A percentile compares a stretch with the other conserved stretches of the same genome.
These are phyloP conservation scores for Ceratocystiopsis brevicomis DNA, from an alignment of 2,329 filamentous ascomycete genomes.

Conservation along the genomic window DNA sequence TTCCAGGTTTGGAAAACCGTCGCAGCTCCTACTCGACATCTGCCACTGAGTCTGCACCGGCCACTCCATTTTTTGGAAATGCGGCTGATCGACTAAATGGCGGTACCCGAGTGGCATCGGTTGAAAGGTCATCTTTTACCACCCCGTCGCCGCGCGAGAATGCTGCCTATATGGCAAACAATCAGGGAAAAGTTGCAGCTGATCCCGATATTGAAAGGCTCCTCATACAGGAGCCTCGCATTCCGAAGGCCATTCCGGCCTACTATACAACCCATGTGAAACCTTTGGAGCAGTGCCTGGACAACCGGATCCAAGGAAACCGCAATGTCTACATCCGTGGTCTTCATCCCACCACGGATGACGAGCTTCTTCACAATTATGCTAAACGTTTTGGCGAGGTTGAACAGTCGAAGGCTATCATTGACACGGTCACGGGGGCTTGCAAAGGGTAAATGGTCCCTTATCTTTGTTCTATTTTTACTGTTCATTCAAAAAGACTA, in stretches of 20 bases:
- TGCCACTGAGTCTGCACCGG: slow-evolving; percentile 41
- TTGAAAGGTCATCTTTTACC: slow-evolving; percentile 44
- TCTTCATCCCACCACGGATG: slow-evolving; percentile 84
- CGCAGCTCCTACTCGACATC: slow-evolving; percentile 46
- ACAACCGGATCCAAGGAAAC: slow-evolving; percentile 79
- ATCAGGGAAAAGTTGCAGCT: slow-evolving; percentile 21
- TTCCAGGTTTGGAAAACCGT: slow-evolving; percentile 45
- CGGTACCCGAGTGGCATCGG: slow-evolving; percentile 34
- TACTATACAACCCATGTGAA: slow-evolving; percentile 74
- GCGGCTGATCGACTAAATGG: slow-evolving; percentile 38
- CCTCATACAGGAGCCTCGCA: slow-evolving; percentile 55
- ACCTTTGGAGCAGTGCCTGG: slow-evolving; percentile 80
- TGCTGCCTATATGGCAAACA: slow-evolving; percentile 16
- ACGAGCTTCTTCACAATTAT: slow-evolving; percentile 69
- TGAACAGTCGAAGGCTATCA: slow-evolving; percentile 95
- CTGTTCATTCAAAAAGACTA: not conserved
- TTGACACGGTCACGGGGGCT: slow-evolving; percentile 77
- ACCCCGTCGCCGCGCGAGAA: slow-evolving; percentile 47
- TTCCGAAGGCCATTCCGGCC: slow-evolving; percentile 79
- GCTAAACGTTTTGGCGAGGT: slow-evolving; percentile 80
- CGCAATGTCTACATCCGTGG: slow-evolving; percentile 98
- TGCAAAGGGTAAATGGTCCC: slow-evolving; percentile 66
- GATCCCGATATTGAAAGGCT: slow-evolving; percentile 43
- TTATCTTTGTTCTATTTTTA: not conserved
- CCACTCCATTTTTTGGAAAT: slow-evolving; percentile 45